Conservation (phyloP, 108 stramenopile species). For the Cylindrotheca closterium region DNA sequence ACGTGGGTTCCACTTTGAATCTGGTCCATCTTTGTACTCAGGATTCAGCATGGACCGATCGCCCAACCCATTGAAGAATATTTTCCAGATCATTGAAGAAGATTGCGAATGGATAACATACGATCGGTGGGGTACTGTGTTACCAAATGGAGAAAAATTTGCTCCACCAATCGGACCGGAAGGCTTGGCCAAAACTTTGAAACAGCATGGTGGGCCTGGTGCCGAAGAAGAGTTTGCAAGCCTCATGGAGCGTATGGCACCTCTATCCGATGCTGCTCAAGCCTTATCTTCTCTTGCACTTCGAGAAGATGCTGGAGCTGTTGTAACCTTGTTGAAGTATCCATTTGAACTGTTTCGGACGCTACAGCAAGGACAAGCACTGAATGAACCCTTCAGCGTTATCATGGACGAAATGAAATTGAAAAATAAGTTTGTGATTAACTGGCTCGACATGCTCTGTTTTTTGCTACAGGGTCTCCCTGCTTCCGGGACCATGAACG, state of each 20-base stretch:
- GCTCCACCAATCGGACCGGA: constrained; percentile 80
- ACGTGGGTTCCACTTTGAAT: constrained; percentile 88
- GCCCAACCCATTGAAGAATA: constrained; percentile 92
- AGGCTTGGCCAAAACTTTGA: constrained; percentile 68
- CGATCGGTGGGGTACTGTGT: constrained; percentile 86
- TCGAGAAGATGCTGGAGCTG: constrained; percentile 62
- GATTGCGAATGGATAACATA: constrained; percentile 69
- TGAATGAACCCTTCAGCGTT: constrained; percentile 62
- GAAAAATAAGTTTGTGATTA: constrained; percentile 82
- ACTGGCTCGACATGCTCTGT: constrained; percentile 82
- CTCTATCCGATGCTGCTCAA: constrained; percentile 70
- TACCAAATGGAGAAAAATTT: constrained; percentile 79
- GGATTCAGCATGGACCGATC: constrained; percentile 73
- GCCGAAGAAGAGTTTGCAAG: constrained; percentile 74
- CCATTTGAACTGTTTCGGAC: constrained; percentile 63
- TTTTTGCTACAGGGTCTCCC: constrained; percentile 90
- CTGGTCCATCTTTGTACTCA: constrained; percentile 91
- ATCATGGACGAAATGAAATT: constrained; percentile 76
- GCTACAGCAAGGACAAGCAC: constrained; percentile 54
- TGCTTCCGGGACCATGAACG: constrained; percentile 84
- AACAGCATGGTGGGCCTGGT: constrained; percentile 64
- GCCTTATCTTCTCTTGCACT: constrained; percentile 70
- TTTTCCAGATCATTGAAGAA: constrained; percentile 91
- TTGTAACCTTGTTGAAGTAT: constrained; percentile 69
- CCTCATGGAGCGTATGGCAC: constrained; percentile 63